Evolutionary conservation across 139 green algal genomes (phyloP).

Genomic region (Nannochloris sp.): DNA sequence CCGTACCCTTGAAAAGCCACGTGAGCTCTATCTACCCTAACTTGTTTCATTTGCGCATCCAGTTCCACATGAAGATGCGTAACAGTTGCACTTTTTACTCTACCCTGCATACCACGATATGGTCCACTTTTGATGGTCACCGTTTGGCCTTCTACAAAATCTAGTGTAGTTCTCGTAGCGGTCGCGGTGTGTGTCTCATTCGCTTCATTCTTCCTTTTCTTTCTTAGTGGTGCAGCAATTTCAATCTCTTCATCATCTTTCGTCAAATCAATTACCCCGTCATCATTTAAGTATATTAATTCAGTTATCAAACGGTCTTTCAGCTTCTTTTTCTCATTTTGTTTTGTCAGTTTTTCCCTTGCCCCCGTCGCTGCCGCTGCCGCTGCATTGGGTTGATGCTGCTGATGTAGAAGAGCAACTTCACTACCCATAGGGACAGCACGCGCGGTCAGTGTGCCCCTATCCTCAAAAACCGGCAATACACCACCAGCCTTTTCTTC

Average conservation of each 20-base stretch:
- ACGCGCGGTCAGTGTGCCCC: background rate
- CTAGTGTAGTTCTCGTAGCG: too few relatives aligned
- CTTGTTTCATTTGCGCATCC: conserved; percentile 74
- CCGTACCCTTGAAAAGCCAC: conserved; percentile 28
- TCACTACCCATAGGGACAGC: background rate
- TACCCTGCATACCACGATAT: conserved; percentile 76
- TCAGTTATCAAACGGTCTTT: too few relatives aligned
- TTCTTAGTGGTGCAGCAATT: too few relatives aligned
- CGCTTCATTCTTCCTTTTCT: background rate
- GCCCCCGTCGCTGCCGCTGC: background rate
- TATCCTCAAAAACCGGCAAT: conserved; percentile 16
- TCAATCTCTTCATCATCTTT: too few relatives aligned
- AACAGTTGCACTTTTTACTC: conserved; percentile 67
- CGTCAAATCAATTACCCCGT: too few relatives aligned
- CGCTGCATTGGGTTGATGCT: background rate
- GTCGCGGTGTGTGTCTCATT: background rate
- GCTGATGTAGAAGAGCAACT: background rate
- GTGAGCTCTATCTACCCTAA: conserved; percentile 55
- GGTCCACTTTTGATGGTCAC: conserved; percentile 52
- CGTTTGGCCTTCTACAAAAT: conserved; percentile 44
- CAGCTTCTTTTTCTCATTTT: background rate
- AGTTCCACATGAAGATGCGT: conserved; percentile 79
- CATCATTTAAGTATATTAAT: too few relatives aligned
- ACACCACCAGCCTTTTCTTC: background rate
- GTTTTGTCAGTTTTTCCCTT: background rate